Percentiles rank a stretch among this genome's conserved stretches.
phyloP scores from a whole-genome alignment of 768 basidiomycete species.

The Podaxis sp. region DNA sequence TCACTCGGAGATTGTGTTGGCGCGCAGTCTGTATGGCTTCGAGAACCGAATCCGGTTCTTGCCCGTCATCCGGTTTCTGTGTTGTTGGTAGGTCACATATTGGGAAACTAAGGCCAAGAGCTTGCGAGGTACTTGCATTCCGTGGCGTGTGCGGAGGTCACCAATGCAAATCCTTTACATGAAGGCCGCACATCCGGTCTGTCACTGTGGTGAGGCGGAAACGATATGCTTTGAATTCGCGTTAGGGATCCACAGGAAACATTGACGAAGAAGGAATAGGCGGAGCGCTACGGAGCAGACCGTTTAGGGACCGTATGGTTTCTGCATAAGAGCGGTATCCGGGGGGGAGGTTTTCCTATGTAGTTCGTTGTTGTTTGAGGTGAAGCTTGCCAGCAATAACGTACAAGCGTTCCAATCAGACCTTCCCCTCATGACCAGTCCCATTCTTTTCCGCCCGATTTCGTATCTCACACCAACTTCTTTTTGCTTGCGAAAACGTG shows the following conservation, averaged over 20 bases:
- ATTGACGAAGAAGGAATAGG: neutral
- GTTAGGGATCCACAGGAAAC: slow-evolving; percentile 1
- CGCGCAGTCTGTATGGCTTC: slow-evolving; percentile 37
- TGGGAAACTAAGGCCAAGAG: slow-evolving; percentile 60
- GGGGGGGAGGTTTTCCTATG: slow-evolving; percentile 77
- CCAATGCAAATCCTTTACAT: slow-evolving; percentile 76
- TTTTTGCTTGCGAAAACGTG: slow-evolving; percentile 27
- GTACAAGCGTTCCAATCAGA: slow-evolving; percentile 63
- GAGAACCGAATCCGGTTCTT: neutral
- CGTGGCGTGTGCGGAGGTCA: slow-evolving; percentile 46
- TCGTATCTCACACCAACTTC: slow-evolving; percentile 56
- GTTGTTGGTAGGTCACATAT: neutral
- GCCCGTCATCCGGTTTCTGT: neutral
- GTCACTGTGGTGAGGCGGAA: slow-evolving; percentile 68
- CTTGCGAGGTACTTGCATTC: slow-evolving; percentile 43
- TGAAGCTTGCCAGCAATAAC: slow-evolving; percentile 32
- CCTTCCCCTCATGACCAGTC: slow-evolving; percentile 26
- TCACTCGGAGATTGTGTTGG: slow-evolving; percentile 58
- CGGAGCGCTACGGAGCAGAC: slow-evolving; percentile 29
- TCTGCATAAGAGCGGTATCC: slow-evolving; percentile 49
- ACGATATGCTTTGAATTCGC: slow-evolving; percentile 50
- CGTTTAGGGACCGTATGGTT: slow-evolving; percentile 43
- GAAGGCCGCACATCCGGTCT: slow-evolving; percentile 50
- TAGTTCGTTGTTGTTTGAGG: slow-evolving; percentile 1
- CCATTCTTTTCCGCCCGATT: slow-evolving; percentile 55